Evolutionary conservation across 169 alveolate species (phyloP).

Genomic region (Babesia bovis): DNA sequence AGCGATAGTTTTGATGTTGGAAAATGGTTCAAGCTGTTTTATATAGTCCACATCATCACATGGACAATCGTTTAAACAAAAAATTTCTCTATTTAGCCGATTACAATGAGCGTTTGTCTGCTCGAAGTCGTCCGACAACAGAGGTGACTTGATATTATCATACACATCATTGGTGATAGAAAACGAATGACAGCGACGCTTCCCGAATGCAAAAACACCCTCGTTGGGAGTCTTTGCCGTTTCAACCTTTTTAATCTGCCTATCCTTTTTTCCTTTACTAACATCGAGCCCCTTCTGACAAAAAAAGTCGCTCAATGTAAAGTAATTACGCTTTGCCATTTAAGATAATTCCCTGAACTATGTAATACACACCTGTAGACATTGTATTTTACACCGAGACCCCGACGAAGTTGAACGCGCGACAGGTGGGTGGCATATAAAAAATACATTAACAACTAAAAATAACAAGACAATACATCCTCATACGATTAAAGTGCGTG

Average conservation of each 20-base stretch:
- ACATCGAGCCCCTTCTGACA: background rate
- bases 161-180: background rate
- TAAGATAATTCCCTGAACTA: background rate
- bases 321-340: background rate
- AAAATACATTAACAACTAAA: too few species aligned
- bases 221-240: background rate
- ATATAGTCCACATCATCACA: slow-evolving; percentile 1
- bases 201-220: background rate
- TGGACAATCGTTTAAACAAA: background rate
- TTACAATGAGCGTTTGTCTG: background rate
- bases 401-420: too few species aligned
- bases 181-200: background rate
- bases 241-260: background rate
- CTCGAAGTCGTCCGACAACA: background rate
- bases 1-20: slow-evolving; percentile 9
- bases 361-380: background rate
- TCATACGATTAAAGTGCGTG: background rate
- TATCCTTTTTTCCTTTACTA: background rate
- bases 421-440: too few species aligned
- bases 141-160: slow-evolving; percentile 6
- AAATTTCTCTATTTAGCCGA: background rate
- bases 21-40: background rate
- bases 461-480: background rate
- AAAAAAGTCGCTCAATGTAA: background rate
- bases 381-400: too few species aligned